Percentiles rank a stretch among this genome's conserved stretches.
Conservation (phyloP, 805 yeast species). For the Hagleromyces aurorensis region DNA sequence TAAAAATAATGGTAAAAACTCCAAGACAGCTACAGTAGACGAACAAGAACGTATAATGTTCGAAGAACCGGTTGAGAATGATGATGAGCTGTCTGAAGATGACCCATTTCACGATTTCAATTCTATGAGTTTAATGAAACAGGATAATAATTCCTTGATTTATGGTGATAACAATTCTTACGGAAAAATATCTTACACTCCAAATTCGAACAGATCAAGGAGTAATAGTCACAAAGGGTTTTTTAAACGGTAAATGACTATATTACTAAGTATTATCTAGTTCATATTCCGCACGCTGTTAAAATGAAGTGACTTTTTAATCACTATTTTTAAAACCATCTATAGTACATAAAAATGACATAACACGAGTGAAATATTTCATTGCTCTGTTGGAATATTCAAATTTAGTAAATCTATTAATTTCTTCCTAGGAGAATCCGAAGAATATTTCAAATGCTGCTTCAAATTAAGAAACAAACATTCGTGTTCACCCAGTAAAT, state of each 20-base stretch:
- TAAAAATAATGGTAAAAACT: constrained; percentile 19
- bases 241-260: constrained; percentile 23
- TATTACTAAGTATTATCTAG: too few relatives aligned
- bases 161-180: constrained; percentile 39
- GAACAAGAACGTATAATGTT: constrained; percentile 26
- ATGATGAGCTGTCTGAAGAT: constrained; percentile 32
- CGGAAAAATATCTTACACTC: constrained; percentile 36
- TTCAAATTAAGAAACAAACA: too few relatives aligned
- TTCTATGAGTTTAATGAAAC: constrained; percentile 79
- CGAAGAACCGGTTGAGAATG: constrained; percentile 29
- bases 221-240: constrained; percentile 33
- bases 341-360: too few relatives aligned
- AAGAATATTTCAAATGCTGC: too few relatives aligned
- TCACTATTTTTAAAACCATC: too few relatives aligned
- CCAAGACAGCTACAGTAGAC: constrained; percentile 8
- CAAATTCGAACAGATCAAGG: constrained; percentile 34
- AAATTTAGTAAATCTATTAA: not conserved
- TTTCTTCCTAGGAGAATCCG: not conserved
- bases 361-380: too few relatives aligned
- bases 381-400: too few relatives aligned
- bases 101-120: constrained; percentile 85
- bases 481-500: constrained; percentile 3
- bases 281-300: too few relatives aligned
- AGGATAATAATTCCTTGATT: constrained; percentile 44
- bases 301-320: too few relatives aligned